Evolutionary conservation across 202 grass and related monocot genomes (phyloP).

Genomic region (Sporobolus alterniflorus): DNA sequence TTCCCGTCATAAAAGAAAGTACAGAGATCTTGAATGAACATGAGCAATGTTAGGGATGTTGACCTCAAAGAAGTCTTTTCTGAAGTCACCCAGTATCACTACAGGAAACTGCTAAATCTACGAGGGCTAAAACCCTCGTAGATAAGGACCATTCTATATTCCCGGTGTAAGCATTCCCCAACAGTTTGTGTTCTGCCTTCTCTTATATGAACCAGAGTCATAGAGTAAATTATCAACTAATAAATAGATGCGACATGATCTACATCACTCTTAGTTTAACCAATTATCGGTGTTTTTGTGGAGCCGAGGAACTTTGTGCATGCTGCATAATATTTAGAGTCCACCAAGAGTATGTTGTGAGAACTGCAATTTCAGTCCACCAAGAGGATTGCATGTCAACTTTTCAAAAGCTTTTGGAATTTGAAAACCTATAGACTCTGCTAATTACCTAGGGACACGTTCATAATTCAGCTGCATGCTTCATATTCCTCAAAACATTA

Average conservation of each 20-base stretch:
- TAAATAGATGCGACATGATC: background rate
- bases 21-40: background rate
- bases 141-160: conserved; percentile 98
- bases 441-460: background rate
- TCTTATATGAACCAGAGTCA: conserved; percentile 71
- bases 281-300: background rate
- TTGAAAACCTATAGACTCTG: background rate
- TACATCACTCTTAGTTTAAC: conserved; percentile 1
- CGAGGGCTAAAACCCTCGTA: too few relatives aligned
- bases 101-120: too few relatives aligned
- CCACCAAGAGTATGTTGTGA: background rate
- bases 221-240: background rate
- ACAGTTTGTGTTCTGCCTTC: conserved; percentile 75
- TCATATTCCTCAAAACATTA: too few relatives aligned
- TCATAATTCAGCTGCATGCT: background rate
- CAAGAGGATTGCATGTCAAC: background rate
- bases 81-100: conserved; percentile 90
- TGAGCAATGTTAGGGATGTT: background rate
- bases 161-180: conserved; percentile 81
- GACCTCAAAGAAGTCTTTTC: conserved; percentile 93
- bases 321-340: background rate
- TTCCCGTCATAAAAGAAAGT: background rate
- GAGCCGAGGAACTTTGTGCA: background rate
- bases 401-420: background rate
- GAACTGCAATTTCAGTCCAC: background rate